Conservation (phyloP, 305 asterid species). For the Ilex paraguariensis region DNA sequence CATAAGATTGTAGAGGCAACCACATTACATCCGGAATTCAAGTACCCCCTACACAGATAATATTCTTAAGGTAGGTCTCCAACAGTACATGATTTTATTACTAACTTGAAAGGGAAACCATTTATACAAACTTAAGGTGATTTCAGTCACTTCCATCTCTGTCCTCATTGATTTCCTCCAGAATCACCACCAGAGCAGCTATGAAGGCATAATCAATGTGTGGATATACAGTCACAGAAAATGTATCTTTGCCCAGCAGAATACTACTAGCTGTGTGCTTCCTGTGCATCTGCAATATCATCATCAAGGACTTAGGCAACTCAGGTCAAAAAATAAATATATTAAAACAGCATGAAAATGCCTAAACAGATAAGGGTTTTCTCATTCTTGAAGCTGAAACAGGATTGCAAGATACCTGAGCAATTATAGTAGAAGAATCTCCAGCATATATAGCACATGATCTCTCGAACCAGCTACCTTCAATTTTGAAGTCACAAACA, state of each 20-base stretch:
- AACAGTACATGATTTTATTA: too few relatives aligned
- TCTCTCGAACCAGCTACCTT: conserved; percentile 65
- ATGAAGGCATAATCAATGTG: conserved; percentile 26
- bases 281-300: conserved; percentile 63
- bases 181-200: conserved; percentile 20
- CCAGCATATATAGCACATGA: conserved; percentile 60
- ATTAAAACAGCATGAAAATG: too few relatives aligned
- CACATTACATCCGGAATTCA: too few relatives aligned
- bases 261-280: conserved; percentile 17
- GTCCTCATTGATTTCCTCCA: conserved; percentile 12
- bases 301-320: neutral
- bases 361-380: neutral
- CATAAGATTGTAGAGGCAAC: too few relatives aligned
- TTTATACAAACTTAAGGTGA: too few relatives aligned
- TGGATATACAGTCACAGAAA: conserved; percentile 18
- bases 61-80: too few relatives aligned
- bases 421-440: conserved; percentile 33
- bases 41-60: too few relatives aligned
- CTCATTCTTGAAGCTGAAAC: too few relatives aligned
- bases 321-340: too few relatives aligned
- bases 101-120: too few relatives aligned
- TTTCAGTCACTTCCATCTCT: neutral
- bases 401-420: conserved; percentile 10
- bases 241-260: conserved; percentile 17
- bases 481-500: conserved; percentile 49